Base-by-base conservation (phyloP, 2,329 filamentous ascomycete genomes). In the Chaetothyriales sp. region DNA sequence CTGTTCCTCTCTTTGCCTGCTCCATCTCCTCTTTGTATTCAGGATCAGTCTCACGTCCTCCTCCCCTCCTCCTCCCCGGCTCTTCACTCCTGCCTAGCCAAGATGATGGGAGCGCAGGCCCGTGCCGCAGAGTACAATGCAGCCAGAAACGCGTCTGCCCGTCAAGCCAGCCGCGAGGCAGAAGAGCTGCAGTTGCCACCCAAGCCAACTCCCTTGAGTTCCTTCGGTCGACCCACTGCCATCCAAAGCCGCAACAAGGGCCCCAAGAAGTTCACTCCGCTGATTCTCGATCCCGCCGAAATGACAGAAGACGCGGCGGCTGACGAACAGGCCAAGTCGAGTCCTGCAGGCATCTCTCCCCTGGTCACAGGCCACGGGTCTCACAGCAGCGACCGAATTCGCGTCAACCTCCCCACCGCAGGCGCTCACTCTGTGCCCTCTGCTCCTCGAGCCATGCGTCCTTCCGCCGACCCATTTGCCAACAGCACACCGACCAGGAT, bases 111-210 rank as follows among this genome's bases (percentile, higher is more conserved):
- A 46, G 58, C 59, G 26, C 51, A 53, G 46, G 57, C 59, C 25
- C 50, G 59, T 49, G 58, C 58, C 26, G 59, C 59, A 15, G 59
- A 61, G 47, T 59, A 58, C 47, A 49, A 57, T 47, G 58, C 59
- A 9, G 55, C 53, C 36, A 55, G 56, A 47, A 53, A 54, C 9
- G 59, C 59, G 36, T 50, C 52, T 15, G 53, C 57, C 20, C 53
- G 59, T 53, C 57, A 58, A 56, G 57, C 58, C 9, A 55, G 50
- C 36, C 53, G 51, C 25, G 57, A 58, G 43, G 53, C 51, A 26
- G 59, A 61, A 26, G 58, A 60, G 47, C 57, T 58, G 44, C 55
- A 53, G 12, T 47, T 57, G 39, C 58, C 58, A 25, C 56, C 53
- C 19, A 55, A 55, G n/a, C 48, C 56, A 22, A 50, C 50, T 20